Evolutionary conservation across 2,329 filamentous ascomycete genomes (phyloP), one percentile per base, ranked within the genome.

Genomic region (Nakataea oryzae): DNA sequence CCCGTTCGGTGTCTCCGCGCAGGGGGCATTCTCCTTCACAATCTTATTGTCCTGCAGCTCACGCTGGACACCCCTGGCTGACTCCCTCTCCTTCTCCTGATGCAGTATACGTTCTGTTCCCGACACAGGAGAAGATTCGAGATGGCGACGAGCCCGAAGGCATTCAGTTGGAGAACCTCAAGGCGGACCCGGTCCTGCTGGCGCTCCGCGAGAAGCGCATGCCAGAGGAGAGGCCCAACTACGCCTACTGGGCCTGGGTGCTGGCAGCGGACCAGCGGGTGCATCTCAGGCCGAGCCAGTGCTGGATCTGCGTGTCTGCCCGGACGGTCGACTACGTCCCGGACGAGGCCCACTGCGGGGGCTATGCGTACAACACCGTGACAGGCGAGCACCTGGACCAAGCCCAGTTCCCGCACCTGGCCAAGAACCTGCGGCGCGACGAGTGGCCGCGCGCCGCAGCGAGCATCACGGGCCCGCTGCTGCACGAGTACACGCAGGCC

Each of bases 101-200:
- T 50, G 41, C 61, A 85, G 82, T 84, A 67, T 82, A 86, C 69
- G 84, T 85, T 68, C 78, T 87, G 65, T 87, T 87, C 67, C 76
- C 77, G 9, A 78, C 78, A 54, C 80, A 75, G 62, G 77, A 81
- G 60, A 81, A 83, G 70, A 82, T 50, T n/a, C 41, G 80, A 68
- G 80, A 85, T 28, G 58, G 47, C 1, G 79, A 81, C 56, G 71
- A 73, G 57, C 74, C 74, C 66, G 75, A 75, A 30, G 64, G 68
- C 9, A 64, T 70, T 29, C 80, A 78, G 41, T n/a, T n/a, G 41
- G 74, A 75, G 62, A 86, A 83, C 9, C 85, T 87, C 76, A 87
- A 87, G 73, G 81, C 83, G 63, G 85, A 88, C 71, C 79, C 83
- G 3, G 83, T 86, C n/a, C 74, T 88, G 64, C 81, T 79, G 62